Percentiles rank a stretch among this genome's conserved stretches.
Evolutionary conservation across 306 rosid genomes (phyloP).

Genomic region (Heteromeles arbutifolia): DNA sequence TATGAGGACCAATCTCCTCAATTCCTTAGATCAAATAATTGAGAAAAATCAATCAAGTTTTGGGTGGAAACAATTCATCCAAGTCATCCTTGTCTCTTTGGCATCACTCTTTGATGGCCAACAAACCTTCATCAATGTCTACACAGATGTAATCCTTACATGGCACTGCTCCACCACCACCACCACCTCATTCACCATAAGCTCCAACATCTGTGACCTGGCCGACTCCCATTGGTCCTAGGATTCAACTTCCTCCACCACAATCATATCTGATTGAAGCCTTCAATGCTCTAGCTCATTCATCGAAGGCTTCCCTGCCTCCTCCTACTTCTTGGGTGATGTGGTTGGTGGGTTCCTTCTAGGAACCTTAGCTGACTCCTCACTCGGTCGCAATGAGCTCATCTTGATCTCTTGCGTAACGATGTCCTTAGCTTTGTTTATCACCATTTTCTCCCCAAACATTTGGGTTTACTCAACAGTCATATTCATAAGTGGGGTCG

Average conservation of each 20-base stretch:
- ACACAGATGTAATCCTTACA: conserved; percentile 32
- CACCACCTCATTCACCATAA: not conserved
- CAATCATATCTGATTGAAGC: conserved; percentile 37
- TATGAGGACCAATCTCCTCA: not conserved
- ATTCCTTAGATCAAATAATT: not conserved
- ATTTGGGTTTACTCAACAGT: conserved; percentile 7
- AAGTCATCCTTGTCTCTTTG: conserved; percentile 27
- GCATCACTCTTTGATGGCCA: conserved; percentile 36
- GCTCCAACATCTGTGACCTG: conserved; percentile 30
- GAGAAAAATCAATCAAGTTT: not conserved
- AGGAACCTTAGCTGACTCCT: too few species aligned
- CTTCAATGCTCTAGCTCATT: conserved; percentile 31
- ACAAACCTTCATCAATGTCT: conserved; percentile 37
- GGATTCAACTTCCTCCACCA: conserved; percentile 17
- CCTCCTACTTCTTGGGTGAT: conserved; percentile 17
- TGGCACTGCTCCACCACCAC: conserved; percentile 37
- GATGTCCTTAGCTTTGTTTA: conserved; percentile 8
- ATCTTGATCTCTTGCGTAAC: not conserved
- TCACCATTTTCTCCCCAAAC: conserved; percentile 1
- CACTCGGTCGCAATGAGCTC: too few species aligned
- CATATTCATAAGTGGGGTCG: not conserved
- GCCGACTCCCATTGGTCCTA: conserved; percentile 31
- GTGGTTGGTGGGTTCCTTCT: conserved; percentile 24
- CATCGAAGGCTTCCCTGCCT: conserved; percentile 4
- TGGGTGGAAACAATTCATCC: conserved; percentile 10